A percentile compares a stretch with the other conserved stretches of the same genome.
These are phyloP conservation scores for Aspergillus sparsus DNA, from an alignment of 495 filamentous ascomycete species.

Conservation along the genomic window DNA sequence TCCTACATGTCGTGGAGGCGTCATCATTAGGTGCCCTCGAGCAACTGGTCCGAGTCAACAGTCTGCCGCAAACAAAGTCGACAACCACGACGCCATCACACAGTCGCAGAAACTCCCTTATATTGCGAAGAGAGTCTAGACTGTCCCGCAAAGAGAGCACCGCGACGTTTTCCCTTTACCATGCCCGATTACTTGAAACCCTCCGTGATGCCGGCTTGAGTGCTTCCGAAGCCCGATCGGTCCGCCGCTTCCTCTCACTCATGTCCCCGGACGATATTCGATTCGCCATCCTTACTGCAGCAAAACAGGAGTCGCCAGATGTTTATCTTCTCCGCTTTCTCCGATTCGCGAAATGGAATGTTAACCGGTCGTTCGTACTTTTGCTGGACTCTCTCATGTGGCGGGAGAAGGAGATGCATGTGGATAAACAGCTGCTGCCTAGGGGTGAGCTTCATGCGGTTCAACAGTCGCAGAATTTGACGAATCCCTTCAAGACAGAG, in stretches of 20 bases:
- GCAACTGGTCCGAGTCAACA: conserved; percentile 9
- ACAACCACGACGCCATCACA: conserved; percentile 1
- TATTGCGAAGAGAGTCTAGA: not conserved
- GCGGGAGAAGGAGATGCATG: conserved; percentile 70
- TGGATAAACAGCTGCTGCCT: conserved; percentile 75
- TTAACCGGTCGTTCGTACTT: conserved; percentile 86
- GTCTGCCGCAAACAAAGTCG: not conserved
- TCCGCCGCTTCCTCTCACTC: conserved; percentile 23
- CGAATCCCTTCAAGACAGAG: conserved; percentile 46
- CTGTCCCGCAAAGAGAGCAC: not conserved
- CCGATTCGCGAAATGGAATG: conserved; percentile 86
- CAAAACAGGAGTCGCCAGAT: conserved; percentile 64
- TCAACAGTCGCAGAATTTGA: conserved; percentile 48
- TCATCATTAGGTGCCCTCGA: conserved; percentile 16
- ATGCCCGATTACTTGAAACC: conserved; percentile 11
- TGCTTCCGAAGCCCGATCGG: conserved; percentile 27
- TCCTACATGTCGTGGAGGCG: conserved; percentile 16
- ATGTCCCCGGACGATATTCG: conserved; percentile 32
- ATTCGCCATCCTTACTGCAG: conserved; percentile 30
- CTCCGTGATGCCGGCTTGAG: conserved; percentile 26
- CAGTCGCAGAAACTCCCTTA: conserved; percentile 12
- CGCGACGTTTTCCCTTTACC: conserved; percentile 6
- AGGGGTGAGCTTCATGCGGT: conserved; percentile 67
- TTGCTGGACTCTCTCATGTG: conserved; percentile 82
- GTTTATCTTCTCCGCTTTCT: conserved; percentile 82